Conservation (phyloP, 2,329 filamentous ascomycete genomes). For the Lachnellula subtilissima region DNA sequence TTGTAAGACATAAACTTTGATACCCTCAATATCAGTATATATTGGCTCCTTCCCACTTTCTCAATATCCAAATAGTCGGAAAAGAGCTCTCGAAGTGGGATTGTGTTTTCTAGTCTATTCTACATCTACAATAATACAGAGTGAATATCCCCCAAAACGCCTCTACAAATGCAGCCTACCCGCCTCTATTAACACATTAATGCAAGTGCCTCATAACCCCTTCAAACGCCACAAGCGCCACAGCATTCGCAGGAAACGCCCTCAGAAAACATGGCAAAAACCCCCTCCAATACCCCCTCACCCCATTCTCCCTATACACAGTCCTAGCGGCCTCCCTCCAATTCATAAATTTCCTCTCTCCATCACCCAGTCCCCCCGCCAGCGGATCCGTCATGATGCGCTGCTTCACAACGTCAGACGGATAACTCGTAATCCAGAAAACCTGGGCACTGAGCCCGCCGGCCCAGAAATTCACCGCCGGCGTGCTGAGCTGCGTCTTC, state of each 20-base stretch:
- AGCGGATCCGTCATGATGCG: slow-evolving; percentile 94
- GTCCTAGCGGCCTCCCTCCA: slow-evolving; percentile 78
- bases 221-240: slow-evolving; percentile 91
- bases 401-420: slow-evolving; percentile 91
- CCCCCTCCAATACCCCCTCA: slow-evolving; percentile 82
- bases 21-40: slow-evolving; percentile 11
- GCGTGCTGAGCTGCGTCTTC: slow-evolving; percentile 66
- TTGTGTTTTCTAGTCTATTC: slow-evolving; percentile 9
- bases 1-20: slow-evolving; percentile 14
- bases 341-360: slow-evolving; percentile 60
- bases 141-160: slow-evolving; percentile 8
- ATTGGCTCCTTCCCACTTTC: no score
- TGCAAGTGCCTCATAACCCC: slow-evolving; percentile 69
- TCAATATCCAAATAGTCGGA: no score
- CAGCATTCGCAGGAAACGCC: slow-evolving; percentile 92
- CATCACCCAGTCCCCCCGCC: slow-evolving; percentile 63
- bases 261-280: slow-evolving; percentile 91
- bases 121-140: background rate
- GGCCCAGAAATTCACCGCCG: slow-evolving; percentile 94
- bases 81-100: slow-evolving; percentile 9
- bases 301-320: slow-evolving; percentile 72
- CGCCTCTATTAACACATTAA: slow-evolving; percentile 3
- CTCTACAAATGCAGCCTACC: background rate
- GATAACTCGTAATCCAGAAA: slow-evolving; percentile 92
- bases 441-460: slow-evolving; percentile 88